These are phyloP conservation scores for Nepenthes alata DNA, from an alignment of 179 eudicot species.

Conservation along the genomic window DNA sequence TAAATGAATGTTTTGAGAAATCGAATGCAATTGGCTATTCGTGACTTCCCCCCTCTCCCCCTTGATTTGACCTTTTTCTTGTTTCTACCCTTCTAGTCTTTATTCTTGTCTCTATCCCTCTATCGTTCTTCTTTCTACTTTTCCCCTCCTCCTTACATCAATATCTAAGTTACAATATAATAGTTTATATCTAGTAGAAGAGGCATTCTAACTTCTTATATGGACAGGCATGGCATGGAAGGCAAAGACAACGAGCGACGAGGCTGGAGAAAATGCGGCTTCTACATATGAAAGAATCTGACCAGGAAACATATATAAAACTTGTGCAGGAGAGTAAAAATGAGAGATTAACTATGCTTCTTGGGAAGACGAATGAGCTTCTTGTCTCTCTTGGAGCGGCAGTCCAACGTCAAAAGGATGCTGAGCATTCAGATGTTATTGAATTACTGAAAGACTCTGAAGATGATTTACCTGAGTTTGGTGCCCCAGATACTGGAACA, in stretches of 20 bases:
- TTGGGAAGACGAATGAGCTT: conserved; percentile 93
- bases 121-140: no score
- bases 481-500: conserved; percentile 19
- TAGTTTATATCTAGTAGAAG: background rate
- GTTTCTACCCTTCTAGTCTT: no score
- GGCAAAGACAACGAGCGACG: conserved; percentile 91
- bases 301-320: conserved; percentile 92
- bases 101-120: no score
- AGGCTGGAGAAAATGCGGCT: conserved; percentile 80
- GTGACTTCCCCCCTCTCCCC: no score
- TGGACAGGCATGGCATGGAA: conserved; percentile 91
- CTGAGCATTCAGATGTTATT: conserved; percentile 63
- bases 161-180: background rate
- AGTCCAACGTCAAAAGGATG: conserved; percentile 95
- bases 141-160: no score
- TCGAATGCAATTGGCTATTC: no score
- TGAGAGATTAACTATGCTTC: conserved; percentile 84
- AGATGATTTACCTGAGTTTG: conserved; percentile 29
- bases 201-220: background rate
- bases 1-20: no score
- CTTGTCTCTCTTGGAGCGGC: conserved; percentile 95
- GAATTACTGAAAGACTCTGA: conserved; percentile 58
- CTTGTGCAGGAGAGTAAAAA: conserved; percentile 99
- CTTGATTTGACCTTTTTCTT: no score
- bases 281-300: conserved; percentile 76